Evolutionary conservation across 2,329 filamentous ascomycete genomes (phyloP).

Genomic region (Zopfia rhizophila): DNA sequence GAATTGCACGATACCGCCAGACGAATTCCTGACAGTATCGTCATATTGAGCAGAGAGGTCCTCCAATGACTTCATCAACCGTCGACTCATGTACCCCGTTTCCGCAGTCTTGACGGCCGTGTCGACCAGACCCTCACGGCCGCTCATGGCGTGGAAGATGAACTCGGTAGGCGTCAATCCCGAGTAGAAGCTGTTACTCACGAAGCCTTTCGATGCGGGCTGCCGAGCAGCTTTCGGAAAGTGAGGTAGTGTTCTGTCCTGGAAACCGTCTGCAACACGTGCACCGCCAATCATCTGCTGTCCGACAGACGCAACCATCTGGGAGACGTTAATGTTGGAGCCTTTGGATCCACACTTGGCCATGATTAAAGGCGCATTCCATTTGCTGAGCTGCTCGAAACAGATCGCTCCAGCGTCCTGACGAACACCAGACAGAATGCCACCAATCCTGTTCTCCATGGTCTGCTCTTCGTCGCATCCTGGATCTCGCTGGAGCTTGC

Average conservation of each 20-base stretch:
- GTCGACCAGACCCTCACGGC: conserved; percentile 97
- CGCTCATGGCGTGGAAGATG: conserved; percentile 97
- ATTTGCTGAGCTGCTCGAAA: conserved; percentile 86
- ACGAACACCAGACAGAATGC: conserved; percentile 90
- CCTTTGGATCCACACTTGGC: conserved; percentile 97
- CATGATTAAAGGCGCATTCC: conserved; percentile 96
- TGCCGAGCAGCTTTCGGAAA: conserved; percentile 93
- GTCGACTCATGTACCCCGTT: conserved; percentile 98
- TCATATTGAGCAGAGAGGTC: conserved; percentile 95
- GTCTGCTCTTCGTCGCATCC: conserved; percentile 94
- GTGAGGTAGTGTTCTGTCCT: conserved; percentile 92
- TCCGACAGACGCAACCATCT: conserved; percentile 97
- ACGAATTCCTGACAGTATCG: conserved; percentile 91
- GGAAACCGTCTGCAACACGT: conserved; percentile 95
- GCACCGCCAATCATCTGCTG: conserved; percentile 97
- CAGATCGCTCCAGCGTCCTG: conserved; percentile 91
- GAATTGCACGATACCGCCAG: conserved; percentile 91
- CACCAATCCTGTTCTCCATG: conserved; percentile 88
- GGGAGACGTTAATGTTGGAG: conserved; percentile 96
- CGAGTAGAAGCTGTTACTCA: conserved; percentile 96
- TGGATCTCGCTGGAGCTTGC: conserved; percentile 84
- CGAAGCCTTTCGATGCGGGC: conserved; percentile 96
- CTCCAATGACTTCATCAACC: conserved; percentile 97
- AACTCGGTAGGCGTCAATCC: conserved; percentile 92
- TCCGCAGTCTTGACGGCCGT: conserved; percentile 99